Percentiles rank a stretch among this genome's conserved stretches.
These are phyloP conservation scores for Bolboschoenus planiculmis DNA, from an alignment of 176 grass and related monocot genomes.

Conservation along the genomic window DNA sequence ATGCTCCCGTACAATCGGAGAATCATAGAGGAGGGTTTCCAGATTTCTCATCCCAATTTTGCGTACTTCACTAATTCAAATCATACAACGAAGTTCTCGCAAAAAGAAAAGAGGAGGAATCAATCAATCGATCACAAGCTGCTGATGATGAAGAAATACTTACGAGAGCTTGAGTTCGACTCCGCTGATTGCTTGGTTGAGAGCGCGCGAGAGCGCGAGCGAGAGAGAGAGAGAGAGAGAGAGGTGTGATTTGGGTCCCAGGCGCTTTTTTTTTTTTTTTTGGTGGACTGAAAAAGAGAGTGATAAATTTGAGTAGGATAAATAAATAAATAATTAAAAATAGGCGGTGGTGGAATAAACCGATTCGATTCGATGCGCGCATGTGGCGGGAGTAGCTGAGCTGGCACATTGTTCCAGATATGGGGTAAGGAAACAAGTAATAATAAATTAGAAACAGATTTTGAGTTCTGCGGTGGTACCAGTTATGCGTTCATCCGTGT, in stretches of 20 bases:
- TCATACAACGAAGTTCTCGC: background rate
- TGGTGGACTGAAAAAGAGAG: background rate
- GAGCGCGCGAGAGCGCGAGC: background rate
- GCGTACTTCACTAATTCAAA: no score
- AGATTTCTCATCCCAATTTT: background rate
- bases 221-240: conserved; percentile 2
- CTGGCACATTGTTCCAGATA: conserved; percentile 4
- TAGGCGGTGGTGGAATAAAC: background rate
- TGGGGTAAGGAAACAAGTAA: background rate
- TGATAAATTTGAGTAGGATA: background rate
- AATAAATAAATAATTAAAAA: background rate
- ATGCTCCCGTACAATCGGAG: no score
- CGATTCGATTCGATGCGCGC: background rate
- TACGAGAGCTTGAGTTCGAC: background rate
- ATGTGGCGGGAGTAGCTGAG: conserved; percentile 1
- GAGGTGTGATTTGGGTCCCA: background rate
- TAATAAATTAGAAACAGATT: background rate
- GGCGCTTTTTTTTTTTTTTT: background rate
- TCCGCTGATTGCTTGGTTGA: background rate
- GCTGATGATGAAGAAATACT: background rate
- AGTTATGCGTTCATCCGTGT: background rate
- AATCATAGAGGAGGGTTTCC: background rate
- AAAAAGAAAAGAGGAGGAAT: background rate
- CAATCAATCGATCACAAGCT: background rate
- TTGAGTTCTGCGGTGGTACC: background rate